Evolutionary conservation across 2,329 filamentous ascomycete genomes (phyloP), one percentile per base, ranked within the genome.

Genomic region (Cryphonectria naterciae): DNA sequence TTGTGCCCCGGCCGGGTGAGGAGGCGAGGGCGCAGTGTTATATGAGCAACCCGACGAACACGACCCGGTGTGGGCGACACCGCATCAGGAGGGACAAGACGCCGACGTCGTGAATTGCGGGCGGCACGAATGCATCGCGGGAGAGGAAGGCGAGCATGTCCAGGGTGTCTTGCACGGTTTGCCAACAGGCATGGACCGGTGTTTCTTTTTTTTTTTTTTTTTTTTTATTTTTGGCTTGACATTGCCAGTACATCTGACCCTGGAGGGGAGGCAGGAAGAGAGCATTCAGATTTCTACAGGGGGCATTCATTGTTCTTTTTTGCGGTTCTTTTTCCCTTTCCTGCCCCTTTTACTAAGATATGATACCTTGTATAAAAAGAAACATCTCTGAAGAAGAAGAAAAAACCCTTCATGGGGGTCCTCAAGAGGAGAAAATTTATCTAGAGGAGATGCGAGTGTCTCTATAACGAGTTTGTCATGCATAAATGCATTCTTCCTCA

Each of bases 31-130:
- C 81, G 35, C 85, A 84, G 69, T 91, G 89, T 80, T 88, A 85
- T 77, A 85, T 87, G 78, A 87, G 85, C 76, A 89, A 87, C 65
- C 89, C 89, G 22, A 86, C 85, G 75, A 86, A 90, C 74, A 84
- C 85, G 37, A 81, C 83, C 70, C 83, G 86, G 37, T 91, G 89
- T 75, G 89, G 88, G 11, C 83, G 88, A 32, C 89, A 90, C 74
- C 79, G 80, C 63, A 76, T 78, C 28, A 80, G 77, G 71, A 74
- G 74, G 25, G 75, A 74, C 71, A 74, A 74, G 11, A 67, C 73
- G 3, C 37, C 37, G n/a, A 28, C 65, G 65, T 19, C 65, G n/a
- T 41, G n/a, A 39, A 39, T 2, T 3, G 37, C 37, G 11, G 37
- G 58, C 10, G 19, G 56, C 17, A 61, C 19, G 11, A n/a, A 25